Conservation (phyloP, 2,329 filamentous ascomycete species). For the Beauveria pseudobassiana region DNA sequence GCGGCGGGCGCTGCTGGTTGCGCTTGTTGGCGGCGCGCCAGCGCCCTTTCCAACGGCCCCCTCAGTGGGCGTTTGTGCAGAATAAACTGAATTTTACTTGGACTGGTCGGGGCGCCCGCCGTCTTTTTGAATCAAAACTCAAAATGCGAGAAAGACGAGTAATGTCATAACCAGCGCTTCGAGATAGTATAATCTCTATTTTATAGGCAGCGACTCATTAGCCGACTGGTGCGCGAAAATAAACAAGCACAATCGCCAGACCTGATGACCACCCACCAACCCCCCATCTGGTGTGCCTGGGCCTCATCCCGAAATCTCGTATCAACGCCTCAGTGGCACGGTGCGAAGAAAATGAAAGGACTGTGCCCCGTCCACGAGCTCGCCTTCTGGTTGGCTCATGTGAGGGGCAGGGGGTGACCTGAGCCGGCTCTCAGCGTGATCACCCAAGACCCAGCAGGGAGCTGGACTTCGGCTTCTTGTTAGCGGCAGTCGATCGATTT, state of each 20-base stretch:
- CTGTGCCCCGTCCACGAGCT: background rate
- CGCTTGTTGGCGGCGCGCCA: too few relatives aligned
- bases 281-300: background rate
- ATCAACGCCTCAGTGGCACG: background rate
- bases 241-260: background rate
- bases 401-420: background rate
- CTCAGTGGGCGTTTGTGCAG: background rate
- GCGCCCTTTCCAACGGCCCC: background rate
- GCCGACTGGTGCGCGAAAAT: too few relatives aligned
- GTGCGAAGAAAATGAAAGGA: background rate
- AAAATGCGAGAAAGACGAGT: background rate
- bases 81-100: too few relatives aligned
- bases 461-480: background rate
- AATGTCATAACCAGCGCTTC: too few relatives aligned
- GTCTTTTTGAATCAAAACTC: background rate
- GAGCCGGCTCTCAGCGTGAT: background rate
- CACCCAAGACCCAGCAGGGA: background rate
- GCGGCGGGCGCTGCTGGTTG: too few relatives aligned
- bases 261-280: background rate
- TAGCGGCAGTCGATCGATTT: slow-evolving; percentile 6
- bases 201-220: too few relatives aligned
- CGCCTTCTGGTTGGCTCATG: background rate
- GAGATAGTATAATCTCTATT: too few relatives aligned
- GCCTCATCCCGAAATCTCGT: background rate
- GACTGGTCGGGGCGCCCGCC: background rate